These are phyloP conservation scores for Apiospora rasikravindrae DNA, from an alignment of 2,329 filamentous ascomycete genomes.

Conservation along the genomic window DNA sequence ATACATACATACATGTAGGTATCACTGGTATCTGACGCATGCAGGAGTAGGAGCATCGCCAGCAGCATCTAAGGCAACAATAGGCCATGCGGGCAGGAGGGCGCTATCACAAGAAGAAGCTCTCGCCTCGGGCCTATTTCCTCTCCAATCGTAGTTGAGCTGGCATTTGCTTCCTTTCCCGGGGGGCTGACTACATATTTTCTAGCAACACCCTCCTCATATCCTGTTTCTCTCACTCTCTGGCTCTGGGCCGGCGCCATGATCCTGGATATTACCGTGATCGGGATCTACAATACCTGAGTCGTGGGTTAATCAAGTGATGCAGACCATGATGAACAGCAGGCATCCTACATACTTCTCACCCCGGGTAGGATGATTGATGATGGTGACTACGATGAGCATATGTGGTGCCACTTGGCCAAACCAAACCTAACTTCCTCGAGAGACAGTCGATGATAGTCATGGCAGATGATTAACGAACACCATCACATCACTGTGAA, in stretches of 20 bases:
- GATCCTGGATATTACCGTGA: neutral
- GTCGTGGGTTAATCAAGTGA: neutral
- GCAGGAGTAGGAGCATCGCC: neutral
- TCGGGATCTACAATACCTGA: neutral
- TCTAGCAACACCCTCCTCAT: too few species aligned
- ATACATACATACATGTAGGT: too few species aligned
- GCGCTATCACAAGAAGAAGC: neutral
- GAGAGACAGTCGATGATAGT: neutral
- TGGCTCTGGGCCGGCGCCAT: neutral
- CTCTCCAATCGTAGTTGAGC: neutral
- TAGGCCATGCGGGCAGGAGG: neutral
- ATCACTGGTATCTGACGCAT: neutral
- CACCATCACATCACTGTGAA: neutral
- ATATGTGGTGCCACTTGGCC: constrained; percentile 14
- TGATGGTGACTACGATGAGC: neutral
- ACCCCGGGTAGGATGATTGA: neutral
- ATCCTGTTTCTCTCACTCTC: neutral
- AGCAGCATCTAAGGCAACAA: neutral
- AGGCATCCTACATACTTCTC: neutral
- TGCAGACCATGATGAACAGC: neutral
- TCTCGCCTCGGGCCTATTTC: neutral
- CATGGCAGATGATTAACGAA: neutral
- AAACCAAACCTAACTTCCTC: neutral
- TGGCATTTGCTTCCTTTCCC: neutral
- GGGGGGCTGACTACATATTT: neutral